Percentiles rank a stretch among this genome's conserved stretches.
These are phyloP conservation scores for Ulota crispa DNA, from an alignment of 225 moss, liverwort and hornwort species.

Conservation along the genomic window DNA sequence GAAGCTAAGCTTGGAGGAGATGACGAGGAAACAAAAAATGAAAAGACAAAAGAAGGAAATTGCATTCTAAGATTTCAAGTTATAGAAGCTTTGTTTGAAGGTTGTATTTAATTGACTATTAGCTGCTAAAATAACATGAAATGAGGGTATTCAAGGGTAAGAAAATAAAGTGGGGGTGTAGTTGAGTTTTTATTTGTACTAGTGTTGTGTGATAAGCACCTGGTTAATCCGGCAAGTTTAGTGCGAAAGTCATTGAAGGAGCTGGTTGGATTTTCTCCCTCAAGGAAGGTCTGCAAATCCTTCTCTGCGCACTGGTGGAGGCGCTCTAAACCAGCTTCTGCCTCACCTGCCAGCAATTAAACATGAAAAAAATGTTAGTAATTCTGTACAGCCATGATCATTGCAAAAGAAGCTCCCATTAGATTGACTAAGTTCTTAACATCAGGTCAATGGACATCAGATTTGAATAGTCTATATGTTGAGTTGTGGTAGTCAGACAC, in stretches of 20 bases:
- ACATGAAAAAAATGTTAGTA: not conserved
- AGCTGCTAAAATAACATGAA: not conserved
- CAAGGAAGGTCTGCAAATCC: slow-evolving; percentile 75
- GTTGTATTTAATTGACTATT: not conserved
- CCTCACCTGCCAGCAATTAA: slow-evolving; percentile 52
- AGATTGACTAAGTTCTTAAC: not conserved
- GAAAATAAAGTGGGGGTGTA: not conserved
- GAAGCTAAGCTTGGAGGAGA: not conserved
- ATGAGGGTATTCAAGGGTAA: not conserved
- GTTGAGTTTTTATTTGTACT: not conserved
- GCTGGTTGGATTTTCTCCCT: slow-evolving; percentile 54
- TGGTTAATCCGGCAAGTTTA: slow-evolving; percentile 89
- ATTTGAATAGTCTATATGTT: not conserved
- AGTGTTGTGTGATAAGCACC: slow-evolving; percentile 23
- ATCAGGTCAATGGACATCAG: too few species aligned
- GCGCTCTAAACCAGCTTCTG: slow-evolving; percentile 82
- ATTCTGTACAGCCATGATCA: not conserved
- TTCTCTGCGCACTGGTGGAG: slow-evolving; percentile 94
- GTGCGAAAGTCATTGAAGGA: slow-evolving; percentile 91
- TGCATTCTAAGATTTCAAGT: not conserved
- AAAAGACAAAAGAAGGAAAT: not conserved
- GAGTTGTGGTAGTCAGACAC: not conserved
- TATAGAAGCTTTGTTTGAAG: not conserved
- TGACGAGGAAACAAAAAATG: not conserved
- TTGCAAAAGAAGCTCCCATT: not conserved